These are phyloP conservation scores for Cladosporium sp. DNA, from an alignment of 2,329 filamentous ascomycete species.

Conservation along the genomic window DNA sequence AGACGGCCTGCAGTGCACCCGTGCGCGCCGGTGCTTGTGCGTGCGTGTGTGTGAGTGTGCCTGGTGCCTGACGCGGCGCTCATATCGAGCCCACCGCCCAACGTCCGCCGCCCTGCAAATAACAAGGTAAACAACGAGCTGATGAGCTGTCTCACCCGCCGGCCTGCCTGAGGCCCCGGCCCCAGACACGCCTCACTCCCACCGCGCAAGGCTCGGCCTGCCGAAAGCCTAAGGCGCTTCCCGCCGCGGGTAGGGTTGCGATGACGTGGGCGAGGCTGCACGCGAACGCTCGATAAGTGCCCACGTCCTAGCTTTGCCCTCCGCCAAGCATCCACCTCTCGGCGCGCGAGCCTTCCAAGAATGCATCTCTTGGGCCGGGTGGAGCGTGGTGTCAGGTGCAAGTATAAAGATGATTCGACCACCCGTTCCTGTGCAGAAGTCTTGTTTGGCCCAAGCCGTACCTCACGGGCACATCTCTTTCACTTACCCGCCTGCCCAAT, in stretches of 20 bases:
- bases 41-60: too few relatives aligned
- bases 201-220: not conserved
- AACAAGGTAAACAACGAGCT: not conserved
- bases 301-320: conserved; percentile 8
- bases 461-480: not conserved
- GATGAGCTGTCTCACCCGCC: not conserved
- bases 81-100: not conserved
- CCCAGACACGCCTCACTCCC: not conserved
- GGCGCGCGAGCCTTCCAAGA: conserved; percentile 8
- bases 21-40: not conserved
- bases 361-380: conserved; percentile 9
- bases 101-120: not conserved
- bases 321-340: conserved; percentile 10
- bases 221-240: not conserved
- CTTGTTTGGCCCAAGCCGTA: conserved; percentile 10
- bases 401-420: conserved; percentile 10
- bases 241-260: conserved; percentile 7
- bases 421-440: conserved; percentile 5
- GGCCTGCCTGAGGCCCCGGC: not conserved
- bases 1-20: not conserved
- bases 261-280: conserved; percentile 9
- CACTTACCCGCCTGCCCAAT: not conserved
- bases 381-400: conserved; percentile 10
- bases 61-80: not conserved
- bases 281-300: conserved; percentile 8